Conservation (phyloP, 1,284 basidiomycete genomes). For the Cryptococcus jaspeensis region DNA sequence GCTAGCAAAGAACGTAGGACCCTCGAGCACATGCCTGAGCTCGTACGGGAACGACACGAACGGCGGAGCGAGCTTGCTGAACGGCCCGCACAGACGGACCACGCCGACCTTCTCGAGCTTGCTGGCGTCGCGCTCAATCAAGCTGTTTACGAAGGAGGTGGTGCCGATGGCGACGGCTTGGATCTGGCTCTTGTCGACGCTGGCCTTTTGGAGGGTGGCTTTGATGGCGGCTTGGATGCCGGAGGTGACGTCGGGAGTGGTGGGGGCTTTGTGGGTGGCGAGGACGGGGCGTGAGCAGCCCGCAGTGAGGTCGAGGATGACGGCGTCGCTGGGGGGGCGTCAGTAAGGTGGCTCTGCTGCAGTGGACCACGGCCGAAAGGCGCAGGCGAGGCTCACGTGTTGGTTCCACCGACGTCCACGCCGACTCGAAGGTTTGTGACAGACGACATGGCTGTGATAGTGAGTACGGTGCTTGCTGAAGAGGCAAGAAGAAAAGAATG, state of each 20-base stretch:
- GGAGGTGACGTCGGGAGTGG: conserved; percentile 57
- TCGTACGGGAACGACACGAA: conserved; percentile 38
- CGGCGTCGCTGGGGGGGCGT: conserved; percentile 52
- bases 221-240: conserved; percentile 52
- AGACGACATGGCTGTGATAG: background rate
- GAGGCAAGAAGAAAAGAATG: too few relatives aligned
- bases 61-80: conserved; percentile 28
- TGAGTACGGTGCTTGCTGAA: too few relatives aligned
- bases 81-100: conserved; percentile 37
- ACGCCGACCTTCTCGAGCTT: conserved; percentile 36
- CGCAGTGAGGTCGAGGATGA: conserved; percentile 56
- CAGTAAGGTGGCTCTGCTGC: too few relatives aligned
- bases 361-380: background rate
- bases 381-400: conserved; percentile 13
- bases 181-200: conserved; percentile 13
- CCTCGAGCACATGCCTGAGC: conserved; percentile 31
- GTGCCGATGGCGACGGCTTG: conserved; percentile 39
- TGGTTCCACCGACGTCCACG: conserved; percentile 56
- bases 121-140: conserved; percentile 29
- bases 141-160: conserved; percentile 40
- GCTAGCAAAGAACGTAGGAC: conserved; percentile 29
- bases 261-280: conserved; percentile 58
- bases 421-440: conserved; percentile 53
- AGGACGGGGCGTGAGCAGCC: conserved; percentile 47
- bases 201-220: conserved; percentile 23